Conservation (phyloP, 2,329 filamentous ascomycete genomes). For the Xylariaceae sp. region DNA sequence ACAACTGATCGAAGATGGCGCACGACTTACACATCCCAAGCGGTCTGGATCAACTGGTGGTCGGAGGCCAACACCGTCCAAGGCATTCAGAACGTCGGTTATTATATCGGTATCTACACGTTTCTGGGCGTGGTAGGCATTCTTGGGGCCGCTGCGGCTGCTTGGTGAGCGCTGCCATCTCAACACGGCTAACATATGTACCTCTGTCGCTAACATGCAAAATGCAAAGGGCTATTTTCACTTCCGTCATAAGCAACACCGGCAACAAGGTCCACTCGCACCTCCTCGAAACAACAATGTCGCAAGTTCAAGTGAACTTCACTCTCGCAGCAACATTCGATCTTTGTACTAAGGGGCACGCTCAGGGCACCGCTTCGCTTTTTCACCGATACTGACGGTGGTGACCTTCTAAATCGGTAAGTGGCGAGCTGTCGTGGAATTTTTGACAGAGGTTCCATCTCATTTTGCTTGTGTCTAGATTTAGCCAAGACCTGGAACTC, state of each 20-base stretch:
- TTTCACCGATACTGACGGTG: constrained; percentile 2
- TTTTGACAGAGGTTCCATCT: too few species aligned
- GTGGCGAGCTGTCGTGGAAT: too few species aligned
- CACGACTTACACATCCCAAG: background rate
- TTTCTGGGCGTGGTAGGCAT: background rate
- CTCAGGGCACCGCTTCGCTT: constrained; percentile 7
- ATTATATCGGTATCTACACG: constrained; percentile 12
- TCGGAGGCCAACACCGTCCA: constrained; percentile 11
- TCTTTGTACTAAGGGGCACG: background rate
- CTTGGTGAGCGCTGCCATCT: too few species aligned
- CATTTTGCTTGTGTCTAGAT: too few species aligned
- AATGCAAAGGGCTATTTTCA: background rate
- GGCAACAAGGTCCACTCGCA: background rate
- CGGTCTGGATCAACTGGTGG: constrained; percentile 18
- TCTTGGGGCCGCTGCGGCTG: background rate
- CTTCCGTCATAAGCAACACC: background rate
- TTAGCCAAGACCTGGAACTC: constrained; percentile 13
- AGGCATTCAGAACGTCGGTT: constrained; percentile 9
- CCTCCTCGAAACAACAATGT: background rate
- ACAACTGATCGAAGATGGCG: too few species aligned
- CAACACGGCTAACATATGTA: too few species aligned
- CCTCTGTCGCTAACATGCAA: too few species aligned
- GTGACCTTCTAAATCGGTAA: constrained; percentile 7
- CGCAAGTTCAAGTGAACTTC: background rate
- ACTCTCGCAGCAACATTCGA: background rate